Evolutionary conservation across 73 alveolate genomes (phyloP), one percentile per base, ranked within the genome.

Genomic region (Blepharisma japonicum): DNA sequence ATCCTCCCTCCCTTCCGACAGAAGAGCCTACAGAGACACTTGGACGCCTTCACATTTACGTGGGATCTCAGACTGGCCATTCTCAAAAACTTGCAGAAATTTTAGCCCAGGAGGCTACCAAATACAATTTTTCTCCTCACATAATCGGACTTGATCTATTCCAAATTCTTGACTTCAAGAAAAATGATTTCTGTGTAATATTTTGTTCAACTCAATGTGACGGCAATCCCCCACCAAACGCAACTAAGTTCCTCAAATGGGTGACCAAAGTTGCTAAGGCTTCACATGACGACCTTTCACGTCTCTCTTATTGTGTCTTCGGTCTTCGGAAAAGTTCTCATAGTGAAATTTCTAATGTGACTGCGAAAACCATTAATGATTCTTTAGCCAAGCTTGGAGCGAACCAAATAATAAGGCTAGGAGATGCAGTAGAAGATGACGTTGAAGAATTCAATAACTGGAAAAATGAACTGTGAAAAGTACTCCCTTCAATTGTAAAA

Each of bases 31-130:
- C n/a, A 53, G 67, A 53, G 23, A 53, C 23, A 53, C 23, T 53
- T 2, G 67, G 67, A 11, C n/a, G 23, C 23, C 67, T 53, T 53
- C 67, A 53, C 23, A 53, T 53, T 14, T 53, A 53, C 23, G 67
- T 53, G 27, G 67, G 67, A 11, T 14, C 67, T 14, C 67, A 53
- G 23, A 53, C 67, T 14, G 67, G 67, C 67, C 67, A 53, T 53
- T 11, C 67, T 14, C n/a, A 14, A 20, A 20, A 20, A 14, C 67
- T 53, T 14, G 67, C 67, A 14, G 67, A 53, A 53, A 53, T 53
- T 20, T 20, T 53, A 53, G 67, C 67, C 67, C n/a, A 53, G 23
- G 67, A 53, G 67, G 67, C 67, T 4, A 11, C n/a, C n/a, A 53
- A 53, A 11, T 53, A 53, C 23, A 11, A 53, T 20, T 53, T 53